Evolutionary conservation across 129 eudicot genomes (phyloP), one percentile per base, ranked within the genome.

Genomic region (Chrysanthemum seticuspe): DNA sequence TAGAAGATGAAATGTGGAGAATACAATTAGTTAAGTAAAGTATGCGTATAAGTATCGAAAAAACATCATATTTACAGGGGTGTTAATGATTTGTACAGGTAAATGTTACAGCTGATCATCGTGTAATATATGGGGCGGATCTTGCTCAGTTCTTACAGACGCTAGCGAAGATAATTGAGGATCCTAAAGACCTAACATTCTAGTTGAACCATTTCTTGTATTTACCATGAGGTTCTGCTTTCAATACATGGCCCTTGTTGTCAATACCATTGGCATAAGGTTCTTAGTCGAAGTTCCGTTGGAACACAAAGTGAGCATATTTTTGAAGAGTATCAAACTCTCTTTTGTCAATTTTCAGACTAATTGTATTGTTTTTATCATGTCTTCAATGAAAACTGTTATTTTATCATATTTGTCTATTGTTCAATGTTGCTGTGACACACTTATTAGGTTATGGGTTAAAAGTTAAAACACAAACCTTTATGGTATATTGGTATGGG

Each of bases 71-170:
- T 51, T 70, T 71, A 71, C 75, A 13, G 13, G 45, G 47, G 56
- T 52, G 60, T 61, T 34, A n/a, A 61, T 50, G 21, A 64, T 62
- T 74, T 40, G 59, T 65, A 67, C 89, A 88, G 97, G 97, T 90
- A 70, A 85, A 90, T 84, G 97, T 93, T 51, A 87, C 98, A 11
- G 98, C 97, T 50, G 98, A 93, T 86, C 98, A 89, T 85, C 98
- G 96, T 16, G 96, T 92, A 59, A 90, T 93, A 80, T 90, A 93
- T 56, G 97, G 97, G 68, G 97, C 96, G 48, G 97, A 94, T 83
- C 88, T 90, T 70, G 98, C 97, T 67, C 81, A 85, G 55, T 94
- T 94, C 89, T 82, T 94, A 89, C 97, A 90, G 82, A 94, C 97
- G n/a, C 80, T 94, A 74, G 77, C 96, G 10, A 75, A 87, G 88